These are phyloP conservation scores for Penicillium sp. DNA, from an alignment of 2,329 filamentous ascomycete species.

Conservation along the genomic window DNA sequence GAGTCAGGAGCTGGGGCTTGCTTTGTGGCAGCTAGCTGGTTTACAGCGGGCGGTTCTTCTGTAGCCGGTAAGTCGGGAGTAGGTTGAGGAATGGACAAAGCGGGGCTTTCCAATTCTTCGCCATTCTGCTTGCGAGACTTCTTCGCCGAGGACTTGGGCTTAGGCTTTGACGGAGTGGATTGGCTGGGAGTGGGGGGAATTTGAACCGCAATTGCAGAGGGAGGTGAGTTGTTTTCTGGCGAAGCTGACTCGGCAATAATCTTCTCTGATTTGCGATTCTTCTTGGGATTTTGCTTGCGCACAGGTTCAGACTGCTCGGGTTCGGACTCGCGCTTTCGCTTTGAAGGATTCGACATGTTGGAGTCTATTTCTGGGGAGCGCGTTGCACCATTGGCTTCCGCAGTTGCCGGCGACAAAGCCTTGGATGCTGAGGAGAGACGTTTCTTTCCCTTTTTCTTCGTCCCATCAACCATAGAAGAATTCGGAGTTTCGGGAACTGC, in stretches of 20 bases:
- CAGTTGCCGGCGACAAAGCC: background rate
- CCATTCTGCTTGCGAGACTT: background rate
- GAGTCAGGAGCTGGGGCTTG: background rate
- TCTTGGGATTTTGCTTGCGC: slow-evolving; percentile 7
- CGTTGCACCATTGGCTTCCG: background rate
- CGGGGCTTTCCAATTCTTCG: background rate
- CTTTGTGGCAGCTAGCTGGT: background rate
- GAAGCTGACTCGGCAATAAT: background rate
- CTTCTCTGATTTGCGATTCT: slow-evolving; percentile 2
- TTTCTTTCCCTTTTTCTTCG: slow-evolving; percentile 14
- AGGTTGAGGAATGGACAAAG: background rate
- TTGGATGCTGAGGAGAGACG: slow-evolving; percentile 1
- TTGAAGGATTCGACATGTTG: slow-evolving; percentile 19
- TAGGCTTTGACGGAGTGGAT: background rate
- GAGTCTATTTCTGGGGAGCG: background rate
- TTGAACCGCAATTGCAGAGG: background rate
- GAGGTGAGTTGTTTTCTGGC: background rate
- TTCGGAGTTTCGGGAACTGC: slow-evolving; percentile 10
- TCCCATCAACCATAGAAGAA: background rate
- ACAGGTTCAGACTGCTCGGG: slow-evolving; percentile 14
- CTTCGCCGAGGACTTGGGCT: background rate
- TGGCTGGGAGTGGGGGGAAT: background rate
- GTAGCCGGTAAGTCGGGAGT: background rate
- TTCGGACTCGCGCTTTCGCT: slow-evolving; percentile 31
- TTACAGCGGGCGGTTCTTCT: background rate